Evolutionary conservation across 192 early-diverging fungal genomes (phyloP).

Genomic region (Podochytrium sp.): DNA sequence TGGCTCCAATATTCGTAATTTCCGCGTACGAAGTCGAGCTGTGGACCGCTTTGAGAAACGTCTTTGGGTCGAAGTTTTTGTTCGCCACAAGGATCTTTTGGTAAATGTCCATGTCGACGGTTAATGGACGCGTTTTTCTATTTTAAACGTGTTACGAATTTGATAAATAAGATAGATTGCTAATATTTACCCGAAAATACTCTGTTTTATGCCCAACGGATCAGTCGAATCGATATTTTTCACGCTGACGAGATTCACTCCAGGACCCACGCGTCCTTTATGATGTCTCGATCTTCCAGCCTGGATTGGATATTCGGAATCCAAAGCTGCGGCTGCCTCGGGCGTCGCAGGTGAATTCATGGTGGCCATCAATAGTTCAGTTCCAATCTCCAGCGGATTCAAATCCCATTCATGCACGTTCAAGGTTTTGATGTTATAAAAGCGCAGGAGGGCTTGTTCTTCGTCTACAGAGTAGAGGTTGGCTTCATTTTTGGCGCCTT

Average conservation of each 20-base stretch:
- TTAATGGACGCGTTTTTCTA: slow-evolving; percentile 23
- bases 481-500: slow-evolving; percentile 2
- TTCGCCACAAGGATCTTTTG: slow-evolving; percentile 52
- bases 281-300: background rate
- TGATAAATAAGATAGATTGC: background rate
- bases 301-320: background rate
- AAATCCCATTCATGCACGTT: slow-evolving; percentile 44
- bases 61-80: slow-evolving; percentile 67
- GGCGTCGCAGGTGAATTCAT: background rate
- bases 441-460: slow-evolving; percentile 33
- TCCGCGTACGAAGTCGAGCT: slow-evolving; percentile 83
- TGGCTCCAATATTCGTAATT: slow-evolving; percentile 71
- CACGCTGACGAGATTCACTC: slow-evolving; percentile 9
- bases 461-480: slow-evolving; percentile 14
- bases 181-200: slow-evolving; percentile 38
- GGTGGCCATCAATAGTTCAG: background rate
- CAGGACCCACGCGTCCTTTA: background rate
- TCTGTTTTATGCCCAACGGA: slow-evolving; percentile 49
- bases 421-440: slow-evolving; percentile 46
- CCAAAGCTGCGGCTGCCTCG: background rate
- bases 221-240: slow-evolving; percentile 44
- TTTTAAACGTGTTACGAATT: background rate
- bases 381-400: background rate
- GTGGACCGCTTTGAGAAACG: slow-evolving; percentile 85
- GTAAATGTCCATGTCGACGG: slow-evolving; percentile 19